phyloP scores from a whole-genome alignment of 192 early-diverging fungal species.

The Backusella luteola region DNA sequence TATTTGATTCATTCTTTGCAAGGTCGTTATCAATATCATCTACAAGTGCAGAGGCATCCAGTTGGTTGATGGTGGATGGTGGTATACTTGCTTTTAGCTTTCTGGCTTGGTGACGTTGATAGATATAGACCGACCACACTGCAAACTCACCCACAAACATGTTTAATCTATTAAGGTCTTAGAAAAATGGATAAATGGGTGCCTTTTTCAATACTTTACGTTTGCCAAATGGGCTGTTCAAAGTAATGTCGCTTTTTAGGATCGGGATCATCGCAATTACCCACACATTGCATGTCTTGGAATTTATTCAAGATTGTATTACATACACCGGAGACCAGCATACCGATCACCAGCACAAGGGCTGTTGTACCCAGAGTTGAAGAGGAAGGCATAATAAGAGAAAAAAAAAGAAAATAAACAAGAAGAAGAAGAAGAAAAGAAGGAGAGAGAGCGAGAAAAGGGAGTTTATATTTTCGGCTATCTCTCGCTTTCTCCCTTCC shows the following conservation, averaged over 20 bases:
- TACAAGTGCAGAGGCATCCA: conserved; percentile 41
- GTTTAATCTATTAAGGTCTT: conserved; percentile 51
- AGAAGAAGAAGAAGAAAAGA: background rate
- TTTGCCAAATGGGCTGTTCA: conserved; percentile 99
- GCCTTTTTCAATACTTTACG: conserved; percentile 29
- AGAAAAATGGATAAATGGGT: background rate
- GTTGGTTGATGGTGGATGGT: conserved; percentile 23
- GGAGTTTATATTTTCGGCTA: background rate
- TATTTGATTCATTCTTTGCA: conserved; percentile 18
- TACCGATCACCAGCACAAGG: conserved; percentile 22
- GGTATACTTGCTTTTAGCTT: conserved; percentile 4
- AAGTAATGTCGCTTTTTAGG: conserved; percentile 66
- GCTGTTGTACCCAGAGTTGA: conserved; percentile 12
- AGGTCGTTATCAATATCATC: conserved; percentile 26
- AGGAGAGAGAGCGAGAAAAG: background rate
- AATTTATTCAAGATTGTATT: conserved; percentile 84
- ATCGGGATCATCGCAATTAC: conserved; percentile 81
- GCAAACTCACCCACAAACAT: conserved; percentile 94
- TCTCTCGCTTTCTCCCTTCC: background rate
- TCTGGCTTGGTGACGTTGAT: conserved; percentile 32
- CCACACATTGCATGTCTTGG: conserved; percentile 92
- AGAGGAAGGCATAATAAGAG: background rate
- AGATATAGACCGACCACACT: conserved; percentile 72
- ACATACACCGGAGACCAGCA: conserved; percentile 35
- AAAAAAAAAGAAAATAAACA: background rate